phyloP scores from a whole-genome alignment of 371 early-diverging fungal species.

The Apophysomyces trapeziformis region DNA sequence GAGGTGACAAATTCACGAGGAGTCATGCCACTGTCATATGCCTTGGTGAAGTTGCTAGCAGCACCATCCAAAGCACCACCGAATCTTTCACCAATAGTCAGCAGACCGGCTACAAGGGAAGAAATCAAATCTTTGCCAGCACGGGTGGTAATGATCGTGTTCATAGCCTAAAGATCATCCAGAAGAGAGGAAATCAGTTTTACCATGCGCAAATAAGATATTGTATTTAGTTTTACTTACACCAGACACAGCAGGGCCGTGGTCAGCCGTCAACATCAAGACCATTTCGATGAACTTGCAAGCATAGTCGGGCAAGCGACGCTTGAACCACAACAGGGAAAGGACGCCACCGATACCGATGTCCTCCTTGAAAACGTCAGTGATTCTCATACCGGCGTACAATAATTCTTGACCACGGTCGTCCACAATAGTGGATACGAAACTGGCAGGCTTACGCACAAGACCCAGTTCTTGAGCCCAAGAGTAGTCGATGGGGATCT shows the following conservation, averaged over 20 bases:
- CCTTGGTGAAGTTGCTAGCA: constrained; percentile 85
- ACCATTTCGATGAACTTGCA: constrained; percentile 98
- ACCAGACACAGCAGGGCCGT: constrained; percentile 83
- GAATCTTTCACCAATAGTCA: constrained; percentile 97
- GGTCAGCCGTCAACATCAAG: constrained; percentile 98
- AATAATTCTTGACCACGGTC: constrained; percentile 98
- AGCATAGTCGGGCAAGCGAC: constrained; percentile 93
- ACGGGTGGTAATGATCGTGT: constrained; percentile 98
- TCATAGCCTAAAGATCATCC: constrained; percentile 75
- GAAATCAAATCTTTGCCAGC: constrained; percentile 98
- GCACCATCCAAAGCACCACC: constrained; percentile 98
- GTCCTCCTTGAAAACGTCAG: constrained; percentile 96
- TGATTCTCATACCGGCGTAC: constrained; percentile 98
- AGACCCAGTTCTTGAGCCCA: constrained; percentile 99
- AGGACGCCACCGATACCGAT: constrained; percentile 98
- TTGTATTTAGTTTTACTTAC: constrained; percentile 28
- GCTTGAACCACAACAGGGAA: constrained; percentile 97
- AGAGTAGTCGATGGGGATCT: constrained; percentile 98
- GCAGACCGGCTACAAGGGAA: constrained; percentile 91
- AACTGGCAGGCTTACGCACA: constrained; percentile 97
- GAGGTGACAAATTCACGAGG: constrained; percentile 91
- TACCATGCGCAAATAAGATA: too few species aligned
- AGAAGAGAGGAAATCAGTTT: too few species aligned
- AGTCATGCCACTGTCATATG: constrained; percentile 88
- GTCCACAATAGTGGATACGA: constrained; percentile 97